A percentile compares a stretch with the other conserved stretches of the same genome.
Evolutionary conservation across 441 rosid genomes (phyloP).

Genomic region (Populus hybrid): DNA sequence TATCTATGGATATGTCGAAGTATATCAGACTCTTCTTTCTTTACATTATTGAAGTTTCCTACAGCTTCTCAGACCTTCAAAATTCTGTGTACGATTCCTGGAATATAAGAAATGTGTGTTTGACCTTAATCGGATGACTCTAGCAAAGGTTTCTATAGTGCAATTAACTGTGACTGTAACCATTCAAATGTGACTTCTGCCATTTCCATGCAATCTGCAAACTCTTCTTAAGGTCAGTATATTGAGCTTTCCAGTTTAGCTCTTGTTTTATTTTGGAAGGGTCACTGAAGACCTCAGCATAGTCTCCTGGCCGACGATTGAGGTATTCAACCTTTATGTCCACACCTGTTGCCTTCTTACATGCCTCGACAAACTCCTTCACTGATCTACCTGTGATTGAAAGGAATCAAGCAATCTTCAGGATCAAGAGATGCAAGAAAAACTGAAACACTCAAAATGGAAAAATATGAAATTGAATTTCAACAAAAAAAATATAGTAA

Average conservation of each 20-base stretch:
- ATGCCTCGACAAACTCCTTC: slow-evolving; percentile 95
- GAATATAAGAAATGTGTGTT: neutral
- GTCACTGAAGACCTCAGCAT: slow-evolving; percentile 86
- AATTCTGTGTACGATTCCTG: neutral
- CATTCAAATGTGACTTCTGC: slow-evolving; percentile 80
- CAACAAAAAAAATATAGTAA: too few species aligned
- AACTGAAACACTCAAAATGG: neutral
- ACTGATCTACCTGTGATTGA: slow-evolving; percentile 73
- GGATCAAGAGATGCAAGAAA: neutral
- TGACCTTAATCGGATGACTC: neutral
- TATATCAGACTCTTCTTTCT: neutral
- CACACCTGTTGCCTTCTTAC: slow-evolving; percentile 82
- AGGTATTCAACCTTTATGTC: slow-evolving; percentile 69
- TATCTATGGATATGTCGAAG: neutral
- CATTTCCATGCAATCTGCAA: slow-evolving; percentile 84
- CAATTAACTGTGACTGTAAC: slow-evolving; percentile 42
- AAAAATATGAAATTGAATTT: neutral
- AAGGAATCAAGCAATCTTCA: neutral
- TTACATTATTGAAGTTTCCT: neutral
- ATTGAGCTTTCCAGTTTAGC: slow-evolving; percentile 87
- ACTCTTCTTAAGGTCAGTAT: slow-evolving; percentile 74
- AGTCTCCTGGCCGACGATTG: slow-evolving; percentile 92
- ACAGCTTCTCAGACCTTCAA: neutral
- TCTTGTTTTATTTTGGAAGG: slow-evolving; percentile 68
- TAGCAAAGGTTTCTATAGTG: neutral